These are phyloP conservation scores for Kwoniella shivajii DNA, from an alignment of 1,284 basidiomycete species.

Conservation along the genomic window DNA sequence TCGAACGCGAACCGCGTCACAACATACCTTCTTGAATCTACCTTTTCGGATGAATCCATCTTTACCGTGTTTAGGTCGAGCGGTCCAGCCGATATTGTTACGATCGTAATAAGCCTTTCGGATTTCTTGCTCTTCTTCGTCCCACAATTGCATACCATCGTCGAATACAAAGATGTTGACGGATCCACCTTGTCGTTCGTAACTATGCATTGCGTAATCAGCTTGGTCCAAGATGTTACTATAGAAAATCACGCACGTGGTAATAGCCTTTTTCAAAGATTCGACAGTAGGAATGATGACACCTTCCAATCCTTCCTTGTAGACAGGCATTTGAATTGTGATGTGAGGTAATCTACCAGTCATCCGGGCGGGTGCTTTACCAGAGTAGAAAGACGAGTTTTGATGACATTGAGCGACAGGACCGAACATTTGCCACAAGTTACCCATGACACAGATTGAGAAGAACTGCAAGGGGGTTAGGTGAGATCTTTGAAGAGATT, in stretches of 20 bases:
- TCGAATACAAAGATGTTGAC: constrained; percentile 49
- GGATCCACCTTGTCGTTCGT: constrained; percentile 55
- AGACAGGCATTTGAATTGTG: constrained; percentile 65
- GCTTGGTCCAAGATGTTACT: constrained; percentile 40
- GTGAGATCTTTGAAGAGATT: not conserved
- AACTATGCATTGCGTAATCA: constrained; percentile 57
- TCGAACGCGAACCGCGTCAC: too few species aligned
- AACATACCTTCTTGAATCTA: constrained; percentile 86
- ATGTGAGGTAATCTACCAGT: constrained; percentile 58
- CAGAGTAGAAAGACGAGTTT: constrained; percentile 62
- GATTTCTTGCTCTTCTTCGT: constrained; percentile 65
- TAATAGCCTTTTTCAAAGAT: constrained; percentile 81
- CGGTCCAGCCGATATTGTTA: constrained; percentile 80
- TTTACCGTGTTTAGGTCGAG: constrained; percentile 70
- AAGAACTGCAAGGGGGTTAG: constrained; percentile 43
- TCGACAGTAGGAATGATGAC: constrained; percentile 67
- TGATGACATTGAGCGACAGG: constrained; percentile 62
- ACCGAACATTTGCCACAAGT: constrained; percentile 52
- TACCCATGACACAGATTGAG: constrained; percentile 53
- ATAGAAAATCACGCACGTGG: constrained; percentile 59
- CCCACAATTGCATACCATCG: constrained; percentile 68
- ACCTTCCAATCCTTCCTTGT: constrained; percentile 63
- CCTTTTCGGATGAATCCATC: constrained; percentile 78
- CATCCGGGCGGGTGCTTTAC: constrained; percentile 52
- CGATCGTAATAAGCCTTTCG: constrained; percentile 77